These are phyloP conservation scores for Clarireedia paspali DNA, from an alignment of 2,329 filamentous ascomycete genomes.

Conservation along the genomic window DNA sequence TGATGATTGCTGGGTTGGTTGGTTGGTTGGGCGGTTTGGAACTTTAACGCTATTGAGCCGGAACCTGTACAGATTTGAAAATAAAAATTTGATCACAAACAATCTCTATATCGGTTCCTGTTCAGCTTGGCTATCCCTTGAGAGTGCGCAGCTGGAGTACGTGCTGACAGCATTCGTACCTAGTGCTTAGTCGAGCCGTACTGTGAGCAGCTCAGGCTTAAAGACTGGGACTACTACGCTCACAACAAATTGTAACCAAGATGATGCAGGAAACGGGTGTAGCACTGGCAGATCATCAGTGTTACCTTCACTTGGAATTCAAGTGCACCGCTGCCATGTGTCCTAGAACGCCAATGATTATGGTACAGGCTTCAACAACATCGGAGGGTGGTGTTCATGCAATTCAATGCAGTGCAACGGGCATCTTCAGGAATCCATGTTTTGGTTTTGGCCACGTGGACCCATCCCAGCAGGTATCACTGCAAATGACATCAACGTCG, in stretches of 20 bases:
- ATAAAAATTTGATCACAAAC: too few species aligned
- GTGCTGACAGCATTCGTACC: too few species aligned
- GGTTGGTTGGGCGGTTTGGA: background rate
- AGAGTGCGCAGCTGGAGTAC: too few species aligned
- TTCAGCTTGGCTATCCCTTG: background rate
- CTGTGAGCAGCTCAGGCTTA: slow-evolving; percentile 33
- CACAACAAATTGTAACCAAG: slow-evolving; percentile 33
- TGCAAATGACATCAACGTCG: slow-evolving; percentile 47
- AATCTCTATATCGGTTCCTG: background rate
- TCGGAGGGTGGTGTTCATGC: slow-evolving; percentile 57
- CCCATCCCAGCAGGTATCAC: slow-evolving; percentile 58
- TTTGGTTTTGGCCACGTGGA: slow-evolving; percentile 67
- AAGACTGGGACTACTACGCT: slow-evolving; percentile 31
- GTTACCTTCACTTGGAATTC: background rate
- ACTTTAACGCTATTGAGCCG: background rate
- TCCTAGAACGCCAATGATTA: slow-evolving; percentile 40
- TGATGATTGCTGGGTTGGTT: background rate
- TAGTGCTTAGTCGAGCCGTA: slow-evolving; percentile 17
- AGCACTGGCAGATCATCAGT: slow-evolving; percentile 23
- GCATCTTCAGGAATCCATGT: slow-evolving; percentile 57
- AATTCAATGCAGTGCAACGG: slow-evolving; percentile 51
- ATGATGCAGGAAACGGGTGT: slow-evolving; percentile 35
- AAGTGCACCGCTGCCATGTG: background rate
- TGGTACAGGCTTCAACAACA: slow-evolving; percentile 58
- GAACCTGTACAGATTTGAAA: background rate